Percentiles rank a stretch among this genome's conserved stretches.
phyloP scores from a whole-genome alignment of 1,284 basidiomycete species.

The Phylloboletellus chloephorus region DNA sequence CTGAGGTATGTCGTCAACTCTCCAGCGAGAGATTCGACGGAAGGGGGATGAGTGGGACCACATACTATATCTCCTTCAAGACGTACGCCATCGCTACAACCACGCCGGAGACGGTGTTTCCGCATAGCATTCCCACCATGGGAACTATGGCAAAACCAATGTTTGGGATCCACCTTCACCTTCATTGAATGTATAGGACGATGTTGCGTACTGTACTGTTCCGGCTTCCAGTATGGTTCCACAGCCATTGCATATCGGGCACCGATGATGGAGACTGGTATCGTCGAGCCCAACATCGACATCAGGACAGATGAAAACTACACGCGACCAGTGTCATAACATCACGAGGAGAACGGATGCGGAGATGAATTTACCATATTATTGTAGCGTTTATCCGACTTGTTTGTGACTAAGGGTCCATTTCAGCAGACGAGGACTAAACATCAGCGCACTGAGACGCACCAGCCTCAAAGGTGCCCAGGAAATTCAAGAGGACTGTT shows the following conservation, averaged over 20 bases:
- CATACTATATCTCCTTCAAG: constrained; percentile 62
- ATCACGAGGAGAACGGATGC: background rate
- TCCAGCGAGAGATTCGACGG: background rate
- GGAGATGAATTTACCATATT: constrained; percentile 53
- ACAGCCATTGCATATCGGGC: constrained; percentile 73
- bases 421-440: constrained; percentile 2
- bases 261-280: constrained; percentile 77
- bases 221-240: constrained; percentile 75
- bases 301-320: constrained; percentile 69
- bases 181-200: constrained; percentile 3
- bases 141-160: constrained; percentile 50
- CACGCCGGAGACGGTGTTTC: constrained; percentile 70
- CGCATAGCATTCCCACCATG: constrained; percentile 84
- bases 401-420: constrained; percentile 51
- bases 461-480: constrained; percentile 70
- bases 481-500: constrained; percentile 60
- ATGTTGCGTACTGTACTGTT: constrained; percentile 63
- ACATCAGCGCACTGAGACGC: constrained; percentile 13
- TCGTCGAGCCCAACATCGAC: constrained; percentile 68
- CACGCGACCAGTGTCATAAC: constrained; percentile 1
- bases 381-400: constrained; percentile 65
- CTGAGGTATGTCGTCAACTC: constrained; percentile 32
- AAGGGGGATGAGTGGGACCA: constrained; percentile 7
- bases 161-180: too few species aligned
- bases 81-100: constrained; percentile 64